Conservation (phyloP, 2,329 filamentous ascomycete genomes). For the Sordariomycetes sp. region DNA sequence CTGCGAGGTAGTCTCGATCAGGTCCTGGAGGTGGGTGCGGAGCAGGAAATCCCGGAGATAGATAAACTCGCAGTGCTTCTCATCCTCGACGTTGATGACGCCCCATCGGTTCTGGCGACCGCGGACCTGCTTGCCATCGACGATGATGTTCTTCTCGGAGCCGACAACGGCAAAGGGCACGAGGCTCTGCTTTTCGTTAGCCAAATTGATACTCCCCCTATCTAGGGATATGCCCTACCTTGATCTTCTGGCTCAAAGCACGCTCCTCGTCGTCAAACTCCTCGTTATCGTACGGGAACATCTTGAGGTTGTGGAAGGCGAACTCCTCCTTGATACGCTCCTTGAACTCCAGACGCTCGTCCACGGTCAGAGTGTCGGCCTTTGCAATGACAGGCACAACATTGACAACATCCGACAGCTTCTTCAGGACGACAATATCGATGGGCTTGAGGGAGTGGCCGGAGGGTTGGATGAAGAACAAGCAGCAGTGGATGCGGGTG, state of each 20-base stretch:
- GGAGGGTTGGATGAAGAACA: conserved; percentile 99
- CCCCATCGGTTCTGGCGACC: conserved; percentile 99
- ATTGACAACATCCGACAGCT: conserved; percentile 98
- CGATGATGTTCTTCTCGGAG: conserved; percentile 95
- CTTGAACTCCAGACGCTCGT: conserved; percentile 96
- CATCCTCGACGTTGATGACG: conserved; percentile 98
- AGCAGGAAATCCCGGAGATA: conserved; percentile 98
- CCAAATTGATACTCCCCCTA: neutral
- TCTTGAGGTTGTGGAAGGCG: conserved; percentile 98
- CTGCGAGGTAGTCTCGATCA: conserved; percentile 98
- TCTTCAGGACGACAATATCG: conserved; percentile 99
- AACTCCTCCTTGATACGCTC: conserved; percentile 99
- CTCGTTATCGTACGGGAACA: conserved; percentile 99
- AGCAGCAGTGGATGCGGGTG: conserved; percentile 97
- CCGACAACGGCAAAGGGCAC: conserved; percentile 97
- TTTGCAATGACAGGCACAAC: conserved; percentile 98
- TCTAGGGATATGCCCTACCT: conserved; percentile 48
- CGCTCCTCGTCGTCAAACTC: conserved; percentile 97
- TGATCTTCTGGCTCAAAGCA: conserved; percentile 88
- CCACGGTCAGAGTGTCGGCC: conserved; percentile 88
- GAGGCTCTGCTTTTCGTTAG: conserved; percentile 56
- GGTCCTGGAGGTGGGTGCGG: conserved; percentile 93
- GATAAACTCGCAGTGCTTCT: conserved; percentile 99
- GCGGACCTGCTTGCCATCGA: conserved; percentile 94
- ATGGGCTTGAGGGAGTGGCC: conserved; percentile 98